A percentile compares a stretch with the other conserved stretches of the same genome.
Evolutionary conservation across 441 rosid species (phyloP).

Genomic region (Hypseocharis bilobata): DNA sequence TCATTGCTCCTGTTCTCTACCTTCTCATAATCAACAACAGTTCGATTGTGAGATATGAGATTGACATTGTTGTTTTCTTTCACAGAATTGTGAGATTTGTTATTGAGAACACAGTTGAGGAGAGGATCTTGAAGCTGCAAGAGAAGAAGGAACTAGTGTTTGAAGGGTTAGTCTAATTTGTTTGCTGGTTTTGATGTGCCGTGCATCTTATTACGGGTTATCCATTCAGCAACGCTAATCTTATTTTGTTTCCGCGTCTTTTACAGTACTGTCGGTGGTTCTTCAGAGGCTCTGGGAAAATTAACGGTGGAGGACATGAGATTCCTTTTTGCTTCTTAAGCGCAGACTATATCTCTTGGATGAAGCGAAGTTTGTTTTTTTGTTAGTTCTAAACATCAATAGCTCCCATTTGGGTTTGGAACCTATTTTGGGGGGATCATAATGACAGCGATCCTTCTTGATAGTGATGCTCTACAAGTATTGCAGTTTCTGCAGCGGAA

Average conservation of each 20-base stretch:
- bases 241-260: not conserved
- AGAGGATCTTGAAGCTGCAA: constrained; percentile 84
- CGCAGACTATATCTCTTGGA: not conserved
- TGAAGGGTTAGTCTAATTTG: constrained; percentile 58
- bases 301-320: constrained; percentile 68
- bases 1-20: not conserved
- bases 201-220: not conserved
- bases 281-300: constrained; percentile 70
- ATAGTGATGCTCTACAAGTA: too few species aligned
- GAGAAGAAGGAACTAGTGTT: constrained; percentile 85
- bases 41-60: not conserved
- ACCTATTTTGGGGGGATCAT: too few species aligned
- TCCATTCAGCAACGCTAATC: not conserved
- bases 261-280: constrained; percentile 80
- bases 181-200: not conserved
- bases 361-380: not conserved
- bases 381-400: not conserved
- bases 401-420: not conserved
- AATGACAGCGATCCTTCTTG: too few species aligned
- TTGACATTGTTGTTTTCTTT: constrained; percentile 10
- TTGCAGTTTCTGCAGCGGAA: too few species aligned
- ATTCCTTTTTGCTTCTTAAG: constrained; percentile 50
- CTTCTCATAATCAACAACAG: not conserved
- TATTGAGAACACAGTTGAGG: constrained; percentile 87
- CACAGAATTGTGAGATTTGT: constrained; percentile 71